A percentile compares a stretch with the other conserved stretches of the same genome.
Evolutionary conservation across 1,284 basidiomycete genomes (phyloP).

Genomic region (Malassezia arunalokei): DNA sequence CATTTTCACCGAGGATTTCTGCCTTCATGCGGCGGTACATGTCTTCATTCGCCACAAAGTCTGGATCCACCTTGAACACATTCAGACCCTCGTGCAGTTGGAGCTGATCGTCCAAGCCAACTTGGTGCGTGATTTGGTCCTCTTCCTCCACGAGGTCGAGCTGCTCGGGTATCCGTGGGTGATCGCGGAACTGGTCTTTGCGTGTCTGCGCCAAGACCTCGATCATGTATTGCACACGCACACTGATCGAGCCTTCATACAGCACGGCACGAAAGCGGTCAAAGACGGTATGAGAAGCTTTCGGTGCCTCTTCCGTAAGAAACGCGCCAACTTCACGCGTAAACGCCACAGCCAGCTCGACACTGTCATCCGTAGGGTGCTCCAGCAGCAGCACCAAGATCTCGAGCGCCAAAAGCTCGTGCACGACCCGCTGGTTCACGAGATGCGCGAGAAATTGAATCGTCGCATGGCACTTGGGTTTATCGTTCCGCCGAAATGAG

Average conservation of each 20-base stretch:
- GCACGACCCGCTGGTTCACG: constrained; percentile 86
- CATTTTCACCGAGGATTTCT: constrained; percentile 68
- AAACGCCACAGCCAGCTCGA: constrained; percentile 94
- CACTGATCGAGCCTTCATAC: constrained; percentile 86
- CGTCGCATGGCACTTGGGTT: constrained; percentile 86
- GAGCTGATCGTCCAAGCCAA: constrained; percentile 80
- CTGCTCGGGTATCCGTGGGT: constrained; percentile 81
- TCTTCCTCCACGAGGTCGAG: constrained; percentile 95
- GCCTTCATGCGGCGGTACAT: constrained; percentile 80
- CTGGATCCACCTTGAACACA: constrained; percentile 86
- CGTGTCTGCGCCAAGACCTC: constrained; percentile 66
- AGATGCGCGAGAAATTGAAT: constrained; percentile 93
- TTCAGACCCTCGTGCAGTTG: constrained; percentile 89
- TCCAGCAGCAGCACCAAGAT: constrained; percentile 87
- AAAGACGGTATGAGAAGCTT: constrained; percentile 81
- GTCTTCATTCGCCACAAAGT: constrained; percentile 80
- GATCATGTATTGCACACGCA: constrained; percentile 98
- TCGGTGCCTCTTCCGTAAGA: constrained; percentile 81
- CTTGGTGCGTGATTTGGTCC: constrained; percentile 76
- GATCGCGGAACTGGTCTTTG: constrained; percentile 97
- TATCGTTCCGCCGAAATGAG: constrained; percentile 93
- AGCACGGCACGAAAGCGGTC: constrained; percentile 92
- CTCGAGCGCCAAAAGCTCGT: constrained; percentile 86
- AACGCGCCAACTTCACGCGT: constrained; percentile 94
- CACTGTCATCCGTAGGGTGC: constrained; percentile 89